Conservation (phyloP, 768 basidiomycete genomes). For the Lactarius tabidus region DNA sequence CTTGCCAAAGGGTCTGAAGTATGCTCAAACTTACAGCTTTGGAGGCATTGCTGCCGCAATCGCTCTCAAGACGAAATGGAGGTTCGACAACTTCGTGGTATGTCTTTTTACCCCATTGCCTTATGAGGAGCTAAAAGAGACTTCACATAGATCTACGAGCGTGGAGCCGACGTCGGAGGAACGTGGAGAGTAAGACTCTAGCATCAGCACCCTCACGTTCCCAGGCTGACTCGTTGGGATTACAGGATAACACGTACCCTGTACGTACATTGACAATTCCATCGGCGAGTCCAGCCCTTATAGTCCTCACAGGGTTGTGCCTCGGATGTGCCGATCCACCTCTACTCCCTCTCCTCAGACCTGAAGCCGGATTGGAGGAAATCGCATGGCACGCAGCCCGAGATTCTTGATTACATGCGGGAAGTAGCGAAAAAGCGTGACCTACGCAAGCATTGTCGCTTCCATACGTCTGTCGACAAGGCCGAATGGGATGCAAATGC, state of each 20-base stretch:
- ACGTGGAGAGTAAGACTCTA: conserved; percentile 28
- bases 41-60: conserved; percentile 32
- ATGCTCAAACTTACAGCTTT: conserved; percentile 21
- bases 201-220: neutral
- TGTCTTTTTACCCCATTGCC: neutral
- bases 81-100: conserved; percentile 32
- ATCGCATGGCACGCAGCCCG: conserved; percentile 28
- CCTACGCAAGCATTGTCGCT: conserved; percentile 27
- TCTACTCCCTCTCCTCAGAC: conserved; percentile 31
- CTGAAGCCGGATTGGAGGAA: conserved; percentile 30
- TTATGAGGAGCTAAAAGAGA: neutral
- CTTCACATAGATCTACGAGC: conserved; percentile 33
- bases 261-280: conserved; percentile 3
- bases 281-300: neutral
- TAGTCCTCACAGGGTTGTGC: conserved; percentile 26
- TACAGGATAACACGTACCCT: conserved; percentile 29
- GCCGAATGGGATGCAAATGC: conserved; percentile 30
- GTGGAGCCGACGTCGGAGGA: conserved; percentile 29
- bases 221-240: neutral
- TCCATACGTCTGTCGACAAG: conserved; percentile 29
- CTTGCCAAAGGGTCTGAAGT: neutral
- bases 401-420: conserved; percentile 32
- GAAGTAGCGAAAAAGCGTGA: conserved; percentile 25
- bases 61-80: conserved; percentile 32
- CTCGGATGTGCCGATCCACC: conserved; percentile 28